Conservation (phyloP, 1,284 basidiomycete species). For the Ustilago vetiveriae region DNA sequence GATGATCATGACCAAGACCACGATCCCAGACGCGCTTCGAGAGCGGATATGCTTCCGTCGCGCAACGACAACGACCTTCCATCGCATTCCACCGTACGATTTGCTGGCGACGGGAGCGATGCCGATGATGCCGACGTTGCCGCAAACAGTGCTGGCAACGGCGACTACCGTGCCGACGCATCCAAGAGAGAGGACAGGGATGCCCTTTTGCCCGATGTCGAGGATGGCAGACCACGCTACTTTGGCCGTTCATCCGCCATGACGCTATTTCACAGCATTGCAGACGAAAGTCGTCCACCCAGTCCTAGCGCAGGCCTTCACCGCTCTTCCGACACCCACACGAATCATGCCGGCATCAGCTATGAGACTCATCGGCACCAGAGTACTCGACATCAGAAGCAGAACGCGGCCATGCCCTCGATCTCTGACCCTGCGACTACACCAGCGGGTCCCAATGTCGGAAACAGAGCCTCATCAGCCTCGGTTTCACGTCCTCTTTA, state of each 20-base stretch:
- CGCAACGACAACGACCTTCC: slow-evolving; percentile 20
- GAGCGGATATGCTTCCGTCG: neutral
- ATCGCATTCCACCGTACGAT: slow-evolving; percentile 14
- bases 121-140: slow-evolving; percentile 11
- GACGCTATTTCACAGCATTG: slow-evolving; percentile 44
- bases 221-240: slow-evolving; percentile 58
- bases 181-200: slow-evolving; percentile 31
- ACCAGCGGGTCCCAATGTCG: neutral
- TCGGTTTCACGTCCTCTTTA: slow-evolving; percentile 39
- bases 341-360: slow-evolving; percentile 39
- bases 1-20: slow-evolving; percentile 3
- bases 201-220: slow-evolving; percentile 53
- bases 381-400: slow-evolving; percentile 2
- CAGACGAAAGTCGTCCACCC: slow-evolving; percentile 48
- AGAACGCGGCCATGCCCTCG: neutral
- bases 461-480: slow-evolving; percentile 2
- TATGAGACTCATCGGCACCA: slow-evolving; percentile 38
- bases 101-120: slow-evolving; percentile 12
- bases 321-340: slow-evolving; percentile 8
- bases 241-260: slow-evolving; percentile 55
- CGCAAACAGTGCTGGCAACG: neutral
- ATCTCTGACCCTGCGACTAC: neutral
- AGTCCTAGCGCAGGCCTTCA: slow-evolving; percentile 31
- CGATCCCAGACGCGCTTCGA: neutral
- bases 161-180: neutral